Conservation (phyloP, 176 grass and related monocot species). For the Poa annua region DNA sequence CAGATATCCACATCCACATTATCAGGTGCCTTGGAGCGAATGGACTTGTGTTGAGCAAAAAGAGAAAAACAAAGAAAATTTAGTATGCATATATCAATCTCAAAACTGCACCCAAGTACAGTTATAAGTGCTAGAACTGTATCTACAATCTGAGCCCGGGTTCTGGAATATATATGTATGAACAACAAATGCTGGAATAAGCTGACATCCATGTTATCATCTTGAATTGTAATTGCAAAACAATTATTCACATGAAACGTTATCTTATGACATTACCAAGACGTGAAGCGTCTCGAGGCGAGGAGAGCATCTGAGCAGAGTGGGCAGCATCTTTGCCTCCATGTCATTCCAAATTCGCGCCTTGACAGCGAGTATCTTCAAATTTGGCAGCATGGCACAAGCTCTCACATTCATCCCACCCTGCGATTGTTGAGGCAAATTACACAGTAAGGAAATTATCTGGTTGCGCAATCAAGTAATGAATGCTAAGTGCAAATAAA, state of each 20-base stretch:
- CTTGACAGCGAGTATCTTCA: slow-evolving; percentile 38
- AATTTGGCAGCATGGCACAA: slow-evolving; percentile 29
- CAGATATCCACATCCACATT: neutral
- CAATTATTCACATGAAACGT: neutral
- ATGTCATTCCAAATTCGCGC: slow-evolving; percentile 7
- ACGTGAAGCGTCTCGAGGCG: slow-evolving; percentile 41
- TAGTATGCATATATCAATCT: neutral
- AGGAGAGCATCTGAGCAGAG: slow-evolving; percentile 43
- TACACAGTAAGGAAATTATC: neutral
- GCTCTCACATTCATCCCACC: slow-evolving; percentile 21
- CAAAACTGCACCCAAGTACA: neutral
- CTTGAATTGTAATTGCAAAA: neutral
- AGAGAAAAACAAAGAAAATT: neutral
- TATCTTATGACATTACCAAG: neutral
- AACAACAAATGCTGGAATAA: neutral
- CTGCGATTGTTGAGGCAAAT: slow-evolving; percentile 10
- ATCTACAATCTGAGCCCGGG: neutral
- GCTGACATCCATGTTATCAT: neutral
- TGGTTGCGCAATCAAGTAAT: neutral
- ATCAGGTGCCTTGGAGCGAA: neutral
- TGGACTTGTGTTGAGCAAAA: neutral
- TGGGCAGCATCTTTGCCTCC: slow-evolving; percentile 31
- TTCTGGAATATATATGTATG: neutral
- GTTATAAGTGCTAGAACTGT: neutral
- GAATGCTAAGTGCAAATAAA: neutral